These are phyloP conservation scores for Microbotryum silenes-acaulis DNA, from an alignment of 1,284 basidiomycete species.

Conservation along the genomic window DNA sequence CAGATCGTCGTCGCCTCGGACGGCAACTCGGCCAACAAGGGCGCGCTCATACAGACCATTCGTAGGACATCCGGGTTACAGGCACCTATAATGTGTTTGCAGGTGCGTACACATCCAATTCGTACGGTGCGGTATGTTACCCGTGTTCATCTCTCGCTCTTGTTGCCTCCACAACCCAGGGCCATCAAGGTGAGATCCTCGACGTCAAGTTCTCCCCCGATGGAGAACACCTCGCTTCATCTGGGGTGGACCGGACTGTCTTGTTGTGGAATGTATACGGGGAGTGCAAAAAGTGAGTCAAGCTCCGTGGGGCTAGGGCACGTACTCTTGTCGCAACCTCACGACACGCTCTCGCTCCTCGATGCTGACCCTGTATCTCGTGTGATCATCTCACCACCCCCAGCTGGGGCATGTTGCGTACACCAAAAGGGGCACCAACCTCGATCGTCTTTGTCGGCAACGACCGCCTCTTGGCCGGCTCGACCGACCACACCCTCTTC, in stretches of 20 bases:
- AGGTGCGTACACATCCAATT: conserved; percentile 9
- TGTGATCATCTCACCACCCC: too few species aligned
- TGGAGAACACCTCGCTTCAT: conserved; percentile 36
- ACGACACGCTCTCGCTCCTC: neutral
- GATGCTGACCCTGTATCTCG: neutral
- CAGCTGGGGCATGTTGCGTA: conserved; percentile 27
- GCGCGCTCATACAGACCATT: conserved; percentile 34
- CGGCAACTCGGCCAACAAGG: conserved; percentile 21
- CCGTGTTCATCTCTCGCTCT: neutral
- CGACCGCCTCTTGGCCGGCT: conserved; percentile 59
- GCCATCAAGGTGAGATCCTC: conserved; percentile 35
- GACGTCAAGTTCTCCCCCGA: conserved; percentile 37
- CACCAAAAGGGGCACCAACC: conserved; percentile 26
- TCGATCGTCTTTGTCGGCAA: conserved; percentile 23
- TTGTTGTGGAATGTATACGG: conserved; percentile 36
- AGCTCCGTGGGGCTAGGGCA: neutral
- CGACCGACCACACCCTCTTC: conserved; percentile 70
- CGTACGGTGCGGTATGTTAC: neutral
- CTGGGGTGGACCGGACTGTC: conserved; percentile 35
- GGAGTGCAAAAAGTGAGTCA: conserved; percentile 28
- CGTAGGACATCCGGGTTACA: conserved; percentile 32
- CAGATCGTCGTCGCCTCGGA: conserved; percentile 30
- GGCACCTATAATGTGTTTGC: conserved; percentile 36
- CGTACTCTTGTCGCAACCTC: neutral
- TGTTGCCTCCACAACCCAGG: conserved; percentile 8